Evolutionary conservation across 2,329 filamentous ascomycete genomes (phyloP).

Genomic region (Chrysoporthe austroafricana): DNA sequence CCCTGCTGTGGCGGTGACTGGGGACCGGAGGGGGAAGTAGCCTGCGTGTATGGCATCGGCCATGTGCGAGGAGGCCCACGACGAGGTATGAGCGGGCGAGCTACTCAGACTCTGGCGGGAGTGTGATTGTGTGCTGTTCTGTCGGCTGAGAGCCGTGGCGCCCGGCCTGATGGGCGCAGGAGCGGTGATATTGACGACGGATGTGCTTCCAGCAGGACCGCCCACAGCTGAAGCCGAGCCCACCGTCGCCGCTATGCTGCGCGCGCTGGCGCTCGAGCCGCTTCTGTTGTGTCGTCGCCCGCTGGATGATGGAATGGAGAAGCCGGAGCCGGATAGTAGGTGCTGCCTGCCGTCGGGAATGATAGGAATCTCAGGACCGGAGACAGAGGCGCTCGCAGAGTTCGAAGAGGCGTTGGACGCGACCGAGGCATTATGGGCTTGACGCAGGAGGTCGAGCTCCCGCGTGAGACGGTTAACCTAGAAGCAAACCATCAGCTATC

Average conservation of each 20-base stretch:
- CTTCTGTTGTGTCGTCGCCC: slow-evolving; percentile 61
- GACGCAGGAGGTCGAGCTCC: slow-evolving; percentile 82
- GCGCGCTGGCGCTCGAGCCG: slow-evolving; percentile 57
- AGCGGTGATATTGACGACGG: slow-evolving; percentile 49
- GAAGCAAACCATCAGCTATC: slow-evolving; percentile 14
- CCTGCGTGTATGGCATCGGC: slow-evolving; percentile 40
- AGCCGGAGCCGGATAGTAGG: slow-evolving; percentile 60
- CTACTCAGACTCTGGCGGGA: slow-evolving; percentile 57
- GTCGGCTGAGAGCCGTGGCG: slow-evolving; percentile 51
- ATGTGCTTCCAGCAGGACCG: slow-evolving; percentile 35
- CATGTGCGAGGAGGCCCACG: slow-evolving; percentile 51
- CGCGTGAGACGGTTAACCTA: slow-evolving; percentile 92
- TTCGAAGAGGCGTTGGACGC: slow-evolving; percentile 68
- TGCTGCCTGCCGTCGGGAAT: slow-evolving; percentile 48
- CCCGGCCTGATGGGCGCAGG: slow-evolving; percentile 48
- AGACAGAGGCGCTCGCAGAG: slow-evolving; percentile 56
- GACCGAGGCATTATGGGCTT: slow-evolving; percentile 68
- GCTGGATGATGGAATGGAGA: slow-evolving; percentile 58
- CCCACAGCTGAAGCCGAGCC: slow-evolving; percentile 43
- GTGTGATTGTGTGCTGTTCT: slow-evolving; percentile 53
- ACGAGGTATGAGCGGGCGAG: slow-evolving; percentile 51
- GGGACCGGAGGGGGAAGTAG: slow-evolving; percentile 40
- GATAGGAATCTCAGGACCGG: slow-evolving; percentile 49
- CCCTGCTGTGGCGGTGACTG: slow-evolving; percentile 23
- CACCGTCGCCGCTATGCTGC: slow-evolving; percentile 54